These are phyloP conservation scores for Phytopythium chamaehyphon DNA, from an alignment of 352 stramenopile genomes.

Conservation along the genomic window DNA sequence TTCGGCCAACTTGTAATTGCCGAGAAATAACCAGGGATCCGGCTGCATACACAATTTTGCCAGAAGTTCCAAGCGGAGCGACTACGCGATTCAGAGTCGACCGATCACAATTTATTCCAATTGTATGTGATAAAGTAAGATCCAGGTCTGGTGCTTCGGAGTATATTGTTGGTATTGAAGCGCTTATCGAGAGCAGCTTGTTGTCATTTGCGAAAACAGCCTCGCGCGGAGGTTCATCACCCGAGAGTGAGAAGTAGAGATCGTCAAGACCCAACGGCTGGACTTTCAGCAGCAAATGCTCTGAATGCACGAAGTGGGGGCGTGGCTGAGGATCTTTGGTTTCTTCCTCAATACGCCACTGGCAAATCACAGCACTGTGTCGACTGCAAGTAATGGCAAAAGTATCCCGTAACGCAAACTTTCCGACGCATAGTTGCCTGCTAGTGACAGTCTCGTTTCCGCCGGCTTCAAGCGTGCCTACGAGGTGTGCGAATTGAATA, in stretches of 20 bases:
- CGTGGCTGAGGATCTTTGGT: slow-evolving; percentile 38
- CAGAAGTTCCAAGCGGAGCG: slow-evolving; percentile 19
- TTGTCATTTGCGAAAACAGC: not conserved
- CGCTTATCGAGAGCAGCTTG: not conserved
- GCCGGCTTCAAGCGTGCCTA: not conserved
- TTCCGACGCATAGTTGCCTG: slow-evolving; percentile 9
- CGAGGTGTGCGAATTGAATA: slow-evolving; percentile 1
- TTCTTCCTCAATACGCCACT: slow-evolving; percentile 62
- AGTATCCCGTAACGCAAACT: slow-evolving; percentile 63
- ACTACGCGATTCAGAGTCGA: slow-evolving; percentile 46
- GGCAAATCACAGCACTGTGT: slow-evolving; percentile 48
- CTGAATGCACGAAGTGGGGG: slow-evolving; percentile 17
- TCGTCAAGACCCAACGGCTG: slow-evolving; percentile 26
- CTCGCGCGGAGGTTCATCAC: not conserved
- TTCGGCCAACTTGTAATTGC: slow-evolving; percentile 28
- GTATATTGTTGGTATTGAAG: not conserved
- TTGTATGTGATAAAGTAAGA: slow-evolving; percentile 38
- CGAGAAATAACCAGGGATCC: slow-evolving; percentile 40
- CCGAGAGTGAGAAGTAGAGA: slow-evolving; percentile 27
- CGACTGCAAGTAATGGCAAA: slow-evolving; percentile 46
- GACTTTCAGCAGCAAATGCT: slow-evolving; percentile 16
- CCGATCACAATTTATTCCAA: slow-evolving; percentile 43
- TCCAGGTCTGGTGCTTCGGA: slow-evolving; percentile 57
- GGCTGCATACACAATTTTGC: slow-evolving; percentile 32
- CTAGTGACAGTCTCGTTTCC: not conserved